phyloP scores from a whole-genome alignment of 1,284 basidiomycete species.

The Ganoderma sp. region DNA sequence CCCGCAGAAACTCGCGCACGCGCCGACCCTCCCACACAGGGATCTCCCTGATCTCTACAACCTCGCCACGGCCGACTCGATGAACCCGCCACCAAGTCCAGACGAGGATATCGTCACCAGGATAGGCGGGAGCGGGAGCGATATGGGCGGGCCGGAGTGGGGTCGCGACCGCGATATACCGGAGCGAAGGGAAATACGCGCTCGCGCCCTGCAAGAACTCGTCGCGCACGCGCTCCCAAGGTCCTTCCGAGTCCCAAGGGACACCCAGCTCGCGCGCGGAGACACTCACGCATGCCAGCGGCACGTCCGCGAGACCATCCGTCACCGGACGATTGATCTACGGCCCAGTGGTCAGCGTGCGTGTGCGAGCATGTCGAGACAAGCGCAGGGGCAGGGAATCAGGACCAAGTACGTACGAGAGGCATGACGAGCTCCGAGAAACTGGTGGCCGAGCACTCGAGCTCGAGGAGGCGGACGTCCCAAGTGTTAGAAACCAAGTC shows the following conservation, averaged over 20 bases:
- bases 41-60: slow-evolving; percentile 13
- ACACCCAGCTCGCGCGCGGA: neutral
- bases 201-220: neutral
- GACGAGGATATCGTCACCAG: neutral
- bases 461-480: neutral
- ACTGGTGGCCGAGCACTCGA: neutral
- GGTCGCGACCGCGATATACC: slow-evolving; percentile 13
- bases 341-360: neutral
- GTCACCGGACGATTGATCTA: neutral
- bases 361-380: too few relatives aligned
- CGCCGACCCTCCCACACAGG: slow-evolving; percentile 21
- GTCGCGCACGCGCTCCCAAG: neutral
- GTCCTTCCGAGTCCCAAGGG: neutral
- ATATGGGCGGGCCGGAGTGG: neutral
- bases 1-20: slow-evolving; percentile 13
- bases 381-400: too few relatives aligned
- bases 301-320: neutral
- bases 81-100: slow-evolving; percentile 23
- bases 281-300: neutral
- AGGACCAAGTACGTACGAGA: neutral
- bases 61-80: neutral
- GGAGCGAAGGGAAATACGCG: slow-evolving; percentile 4
- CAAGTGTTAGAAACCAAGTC: neutral
- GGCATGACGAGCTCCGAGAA: neutral
- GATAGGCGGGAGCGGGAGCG: neutral